Evolutionary conservation across 306 rosid species (phyloP), one percentile per base, ranked within the genome.

Genomic region (Gleditsia sinensis): DNA sequence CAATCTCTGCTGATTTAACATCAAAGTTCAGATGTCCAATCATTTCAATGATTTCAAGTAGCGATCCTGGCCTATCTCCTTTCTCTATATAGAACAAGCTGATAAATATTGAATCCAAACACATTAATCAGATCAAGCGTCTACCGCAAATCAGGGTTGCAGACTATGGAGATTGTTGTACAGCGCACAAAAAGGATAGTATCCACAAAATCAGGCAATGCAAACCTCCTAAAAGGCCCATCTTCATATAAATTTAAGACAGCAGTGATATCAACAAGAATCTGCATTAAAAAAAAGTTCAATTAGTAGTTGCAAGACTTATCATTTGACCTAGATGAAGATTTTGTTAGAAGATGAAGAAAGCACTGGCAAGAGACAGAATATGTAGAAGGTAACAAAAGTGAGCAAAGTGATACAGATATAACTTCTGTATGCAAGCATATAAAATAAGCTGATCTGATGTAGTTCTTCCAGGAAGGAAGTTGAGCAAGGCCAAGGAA

Each of bases 1-100:
- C 90, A 27, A 85, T 85, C 77, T 88, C 85, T 32, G 89, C 88
- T 1, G 88, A 85, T 78, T 85, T 89, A 43, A 83, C 90, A 2
- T 78, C 88, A 11, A 88, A 83, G 79, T 83, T 88, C 50, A 85
- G 25, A n/a, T 88, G 88, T 27, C 86, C 84, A 46, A 88, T 81
- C 33, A 85, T 33, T 78, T 83, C 76, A 39, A 88, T 76, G 58
- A 85, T 68, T 73, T 88, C 89, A 40, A 78, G 84, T 17, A 88
- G 75, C 79, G 81, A 76, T 73, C 92, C 92, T 28, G 89, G 83
- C 36, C 86, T 70, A 77, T 88, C 88, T 25, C 88, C 88, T 4
- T 88, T 81, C 86, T 88, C 89, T 69, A 85, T 73, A 37, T 19
- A 81, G 20, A 88, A 86, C 76, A 83, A 84, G 82, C 92, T 85